phyloP scores from a whole-genome alignment of 371 early-diverging fungal genomes.

The Saksenaea oblongispora region DNA sequence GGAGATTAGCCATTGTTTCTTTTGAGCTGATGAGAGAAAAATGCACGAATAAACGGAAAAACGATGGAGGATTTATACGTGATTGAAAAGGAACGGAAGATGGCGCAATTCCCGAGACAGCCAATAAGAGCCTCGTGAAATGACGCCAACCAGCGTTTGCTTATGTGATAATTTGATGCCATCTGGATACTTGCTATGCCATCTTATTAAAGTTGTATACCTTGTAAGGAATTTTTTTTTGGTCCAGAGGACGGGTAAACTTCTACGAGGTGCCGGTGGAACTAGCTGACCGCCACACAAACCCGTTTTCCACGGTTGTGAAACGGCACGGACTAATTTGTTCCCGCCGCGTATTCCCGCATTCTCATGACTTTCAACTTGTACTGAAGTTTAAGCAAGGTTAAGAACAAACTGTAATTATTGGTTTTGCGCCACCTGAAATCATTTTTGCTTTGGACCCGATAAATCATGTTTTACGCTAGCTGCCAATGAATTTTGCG shows the following conservation, averaged over 20 bases:
- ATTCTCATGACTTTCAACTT: neutral
- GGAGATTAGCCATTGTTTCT: slow-evolving; percentile 59
- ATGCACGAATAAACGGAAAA: neutral
- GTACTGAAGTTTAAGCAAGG: neutral
- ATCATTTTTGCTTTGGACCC: too few species aligned
- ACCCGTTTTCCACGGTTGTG: neutral
- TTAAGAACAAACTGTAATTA: neutral
- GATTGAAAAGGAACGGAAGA: neutral
- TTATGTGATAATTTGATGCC: neutral
- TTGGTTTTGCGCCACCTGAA: too few species aligned
- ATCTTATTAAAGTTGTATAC: neutral
- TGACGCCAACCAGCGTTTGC: neutral
- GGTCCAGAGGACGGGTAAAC: neutral
- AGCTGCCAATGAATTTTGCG: too few species aligned
- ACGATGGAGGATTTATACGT: neutral
- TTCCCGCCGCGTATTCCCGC: neutral
- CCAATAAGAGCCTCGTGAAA: neutral
- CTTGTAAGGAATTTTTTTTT: neutral
- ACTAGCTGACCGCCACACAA: too few species aligned
- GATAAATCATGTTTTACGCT: too few species aligned
- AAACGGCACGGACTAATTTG: neutral
- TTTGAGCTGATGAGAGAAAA: neutral
- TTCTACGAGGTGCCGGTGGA: too few species aligned
- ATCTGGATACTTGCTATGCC: neutral
- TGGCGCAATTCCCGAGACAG: neutral